These are phyloP conservation scores for Leccinum rimulosum DNA, from an alignment of 768 basidiomycete species.

Conservation along the genomic window DNA sequence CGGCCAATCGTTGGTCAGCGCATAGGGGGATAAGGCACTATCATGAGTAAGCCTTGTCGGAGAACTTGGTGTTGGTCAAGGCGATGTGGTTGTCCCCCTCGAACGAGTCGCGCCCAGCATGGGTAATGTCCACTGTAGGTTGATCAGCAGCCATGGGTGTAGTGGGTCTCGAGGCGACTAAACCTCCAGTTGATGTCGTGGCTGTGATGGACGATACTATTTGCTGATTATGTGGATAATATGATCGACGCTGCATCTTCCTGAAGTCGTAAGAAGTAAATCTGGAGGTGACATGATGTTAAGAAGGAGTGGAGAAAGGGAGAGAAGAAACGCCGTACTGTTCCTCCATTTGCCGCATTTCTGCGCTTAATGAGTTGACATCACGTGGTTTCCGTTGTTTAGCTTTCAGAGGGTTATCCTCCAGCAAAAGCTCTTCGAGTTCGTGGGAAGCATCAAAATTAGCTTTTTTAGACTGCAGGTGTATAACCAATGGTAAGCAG, in stretches of 20 bases:
- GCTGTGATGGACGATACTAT: conserved; percentile 62
- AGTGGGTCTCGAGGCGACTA: conserved; percentile 68
- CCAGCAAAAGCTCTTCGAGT: conserved; percentile 90
- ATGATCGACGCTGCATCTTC: conserved; percentile 87
- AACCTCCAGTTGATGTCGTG: conserved; percentile 69
- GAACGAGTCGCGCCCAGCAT: conserved; percentile 43
- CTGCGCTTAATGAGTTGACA: conserved; percentile 70
- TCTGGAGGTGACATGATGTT: conserved; percentile 38
- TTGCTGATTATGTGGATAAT: conserved; percentile 82
- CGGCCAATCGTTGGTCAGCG: background rate
- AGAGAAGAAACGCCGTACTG: conserved; percentile 55
- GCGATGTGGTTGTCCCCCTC: conserved; percentile 38
- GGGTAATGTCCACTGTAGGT: conserved; percentile 42
- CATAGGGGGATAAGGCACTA: background rate
- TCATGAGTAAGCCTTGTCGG: conserved; percentile 55
- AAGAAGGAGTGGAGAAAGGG: background rate
- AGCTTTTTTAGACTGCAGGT: conserved; percentile 89
- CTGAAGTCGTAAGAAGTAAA: conserved; percentile 92
- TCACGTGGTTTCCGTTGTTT: conserved; percentile 91
- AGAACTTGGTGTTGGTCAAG: conserved; percentile 38
- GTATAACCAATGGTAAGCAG: conserved; percentile 5
- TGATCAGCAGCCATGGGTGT: conserved; percentile 56
- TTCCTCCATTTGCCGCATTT: conserved; percentile 98
- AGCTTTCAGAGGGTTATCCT: conserved; percentile 96
- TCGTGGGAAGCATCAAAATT: conserved; percentile 99